Evolutionary conservation across 139 green algal species (phyloP), one percentile per base, ranked within the genome.

Genomic region (Penium margaritaceum): DNA sequence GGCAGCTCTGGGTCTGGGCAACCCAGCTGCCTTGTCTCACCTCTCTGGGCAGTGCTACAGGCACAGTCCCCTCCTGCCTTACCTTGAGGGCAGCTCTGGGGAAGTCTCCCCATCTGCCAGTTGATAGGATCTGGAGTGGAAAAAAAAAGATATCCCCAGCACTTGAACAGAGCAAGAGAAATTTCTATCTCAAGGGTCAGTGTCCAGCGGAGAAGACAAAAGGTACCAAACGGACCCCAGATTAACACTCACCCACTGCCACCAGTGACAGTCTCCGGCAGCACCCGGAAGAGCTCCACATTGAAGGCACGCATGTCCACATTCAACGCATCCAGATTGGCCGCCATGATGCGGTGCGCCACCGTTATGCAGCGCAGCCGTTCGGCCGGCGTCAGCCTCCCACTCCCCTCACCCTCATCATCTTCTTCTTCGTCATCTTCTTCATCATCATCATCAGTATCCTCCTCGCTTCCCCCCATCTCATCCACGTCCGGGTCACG

Each of bases 301-400:
- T 84, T 44, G 30, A 84, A 74, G 24, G 57, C 69, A 4, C 57
- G 30, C 15, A 79, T 41, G 68, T 84, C 79, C 38, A 84, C 76
- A 32, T 75, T 84, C 27, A 84, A 77, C 7, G 70, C 77, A n/a
- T 84, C 69, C 30, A 83, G 39, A n/a, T 79, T 79, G 37, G 35
- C 65, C 19, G 55, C 64, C n/a, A 84, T 29, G 53, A 84, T 75
- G 34, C 54, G 36, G 32, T 66, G 77, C 46, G 79, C 75, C 17
- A 78, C 66, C 2, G 75, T 39, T 32, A 65, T 71, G 3, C 37
- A 70, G 15, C 37, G n/a, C 66, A 84, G 27, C 29, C 64, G 51
- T 3, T 76, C 66, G 27, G 46, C 55, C 32, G 67, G 19, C 21
- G 51, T 58, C n/a, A 84, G 57, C n/a, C n/a, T n/a, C n/a, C n/a